Base-by-base conservation (phyloP, 73 alveolate genomes). In the Uronychia setigera region DNA sequence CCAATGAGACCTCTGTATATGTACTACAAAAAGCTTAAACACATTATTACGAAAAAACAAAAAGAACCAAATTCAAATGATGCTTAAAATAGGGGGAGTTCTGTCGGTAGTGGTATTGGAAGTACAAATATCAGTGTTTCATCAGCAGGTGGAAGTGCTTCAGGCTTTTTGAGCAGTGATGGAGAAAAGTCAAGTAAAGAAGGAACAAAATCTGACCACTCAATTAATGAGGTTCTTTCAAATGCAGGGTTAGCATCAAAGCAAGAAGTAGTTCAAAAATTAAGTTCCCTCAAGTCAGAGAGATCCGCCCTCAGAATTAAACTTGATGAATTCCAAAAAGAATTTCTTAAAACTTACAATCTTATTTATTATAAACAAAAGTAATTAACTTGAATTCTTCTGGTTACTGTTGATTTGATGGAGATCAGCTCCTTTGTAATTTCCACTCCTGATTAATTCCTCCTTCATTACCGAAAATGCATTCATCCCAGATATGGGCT, bases 1-100 rank as follows among this genome's bases (percentile, higher is more conserved):
- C 99, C 99, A 13, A 95, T 96, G 98, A 75, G 99, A 81, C 96
- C 97, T 0, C 87, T 96, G 31, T 96, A 96, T 83, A 89, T 96
- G 89, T 96, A 96, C 90, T 96, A 96, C 83, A 94, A 95, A 86
- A 88, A 92, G n/a, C 86, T 96, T 32, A 93, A 96, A 78, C 83
- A 91, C 35, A 88, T 93, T 29, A 85, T 96, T 35, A 75, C 88
- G 1, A 93, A 91, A 76, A 79, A 74, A 33, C 80, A 86, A 29
- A 33, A 87, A 31, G 93, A 80, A 74, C 80, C 80, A 35, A 90
- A 35, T 26, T 60, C 85, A 14, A 59, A 80, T 26, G 25, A 9
- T 27, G 59, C 83, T 9, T 13, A 30, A 9, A 31, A 29, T 31
- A 13, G 58, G 29, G 76, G 74, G 32, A 34, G 59, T 0, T 35